A percentile compares a stretch with the other conserved stretches of the same genome.
These are phyloP conservation scores for Aegilops bicornis DNA, from an alignment of 176 grass and related monocot species.

Conservation along the genomic window DNA sequence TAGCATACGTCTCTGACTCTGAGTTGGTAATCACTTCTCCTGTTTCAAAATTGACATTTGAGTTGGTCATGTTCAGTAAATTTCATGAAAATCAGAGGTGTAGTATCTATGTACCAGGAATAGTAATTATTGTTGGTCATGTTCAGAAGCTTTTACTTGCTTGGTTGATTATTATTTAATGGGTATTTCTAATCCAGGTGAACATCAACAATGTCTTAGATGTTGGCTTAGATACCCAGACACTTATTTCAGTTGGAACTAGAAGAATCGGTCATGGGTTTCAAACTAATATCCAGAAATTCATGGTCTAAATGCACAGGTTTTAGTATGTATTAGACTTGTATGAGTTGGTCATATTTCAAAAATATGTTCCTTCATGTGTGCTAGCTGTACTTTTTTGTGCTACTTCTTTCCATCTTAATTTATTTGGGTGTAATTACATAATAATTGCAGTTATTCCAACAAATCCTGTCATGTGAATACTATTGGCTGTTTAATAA, in stretches of 20 bases:
- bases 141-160: neutral
- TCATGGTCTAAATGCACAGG: too few species aligned
- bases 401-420: too few species aligned
- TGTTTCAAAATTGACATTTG: neutral
- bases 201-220: too few species aligned
- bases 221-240: neutral
- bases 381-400: neutral
- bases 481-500: neutral
- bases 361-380: too few species aligned
- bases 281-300: neutral
- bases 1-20: slow-evolving; percentile 4
- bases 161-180: neutral
- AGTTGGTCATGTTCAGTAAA: neutral
- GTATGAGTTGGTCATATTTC: neutral
- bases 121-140: neutral
- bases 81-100: neutral
- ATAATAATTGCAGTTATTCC: neutral
- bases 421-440: too few species aligned
- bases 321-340: neutral
- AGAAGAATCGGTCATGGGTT: neutral
- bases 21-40: slow-evolving; percentile 9
- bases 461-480: neutral
- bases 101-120: neutral
- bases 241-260: neutral
- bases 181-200: neutral